phyloP scores from a whole-genome alignment of 73 alveolate species.

The Diophrys sp. region DNA sequence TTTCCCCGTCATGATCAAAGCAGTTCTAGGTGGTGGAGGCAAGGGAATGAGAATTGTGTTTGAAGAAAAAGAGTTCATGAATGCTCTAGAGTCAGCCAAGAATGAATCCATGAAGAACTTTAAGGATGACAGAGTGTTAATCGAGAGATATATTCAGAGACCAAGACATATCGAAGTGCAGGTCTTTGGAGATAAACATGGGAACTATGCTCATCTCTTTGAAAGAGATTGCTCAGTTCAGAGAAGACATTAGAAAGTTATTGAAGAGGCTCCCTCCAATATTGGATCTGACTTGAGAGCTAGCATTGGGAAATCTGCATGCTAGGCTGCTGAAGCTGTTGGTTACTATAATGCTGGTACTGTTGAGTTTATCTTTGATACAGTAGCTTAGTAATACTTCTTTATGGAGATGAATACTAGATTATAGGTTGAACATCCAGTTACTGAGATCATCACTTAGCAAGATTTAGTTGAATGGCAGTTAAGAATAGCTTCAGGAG shows the following conservation, averaged over 20 bases:
- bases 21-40: constrained; percentile 95
- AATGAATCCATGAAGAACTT: constrained; percentile 72
- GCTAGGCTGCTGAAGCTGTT: constrained; percentile 78
- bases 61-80: constrained; percentile 37
- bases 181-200: constrained; percentile 91
- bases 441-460: constrained; percentile 80
- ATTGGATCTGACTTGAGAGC: constrained; percentile 51
- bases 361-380: constrained; percentile 86
- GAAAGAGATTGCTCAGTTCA: constrained; percentile 96
- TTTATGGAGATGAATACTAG: constrained; percentile 94
- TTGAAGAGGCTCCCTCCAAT: constrained; percentile 90
- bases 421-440: constrained; percentile 89
- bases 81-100: constrained; percentile 46
- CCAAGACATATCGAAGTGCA: constrained; percentile 79
- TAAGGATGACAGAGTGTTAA: constrained; percentile 77
- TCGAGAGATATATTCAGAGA: constrained; percentile 81
- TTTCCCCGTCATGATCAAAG: constrained; percentile 88
- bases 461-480: constrained; percentile 77
- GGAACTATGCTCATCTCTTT: constrained; percentile 86
- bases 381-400: constrained; percentile 65
- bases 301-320: constrained; percentile 69
- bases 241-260: constrained; percentile 92
- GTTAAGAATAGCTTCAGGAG: constrained; percentile 82
- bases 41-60: constrained; percentile 78
- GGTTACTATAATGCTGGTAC: constrained; percentile 91